Percentiles rank a stretch among this genome's conserved stretches.
Conservation (phyloP, 208 protist species). For the Trypanosoma conorhini region DNA sequence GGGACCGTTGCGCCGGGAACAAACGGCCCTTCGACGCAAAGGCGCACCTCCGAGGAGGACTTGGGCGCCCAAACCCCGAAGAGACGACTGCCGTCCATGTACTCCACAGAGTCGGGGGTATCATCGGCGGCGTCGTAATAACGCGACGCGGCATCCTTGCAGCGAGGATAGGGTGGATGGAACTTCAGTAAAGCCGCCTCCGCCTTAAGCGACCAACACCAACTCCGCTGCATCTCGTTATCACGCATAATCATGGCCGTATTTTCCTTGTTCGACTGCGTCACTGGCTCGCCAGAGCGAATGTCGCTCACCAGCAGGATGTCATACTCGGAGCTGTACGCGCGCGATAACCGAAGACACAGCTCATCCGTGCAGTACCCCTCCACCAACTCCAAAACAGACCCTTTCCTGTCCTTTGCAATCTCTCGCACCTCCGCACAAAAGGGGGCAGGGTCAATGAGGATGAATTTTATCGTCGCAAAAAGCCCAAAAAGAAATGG, state of each 20-base stretch:
- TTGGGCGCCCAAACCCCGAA: slow-evolving; percentile 94
- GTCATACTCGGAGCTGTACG: slow-evolving; percentile 55
- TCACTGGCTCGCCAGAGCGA: slow-evolving; percentile 63
- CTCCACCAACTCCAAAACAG: slow-evolving; percentile 76
- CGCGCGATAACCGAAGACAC: slow-evolving; percentile 61
- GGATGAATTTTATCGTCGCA: slow-evolving; percentile 71
- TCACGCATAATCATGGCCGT: slow-evolving; percentile 84
- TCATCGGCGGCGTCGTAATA: slow-evolving; percentile 50
- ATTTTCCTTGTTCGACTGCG: slow-evolving; percentile 64
- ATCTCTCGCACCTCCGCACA: slow-evolving; percentile 45
- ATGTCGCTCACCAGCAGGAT: slow-evolving; percentile 94
- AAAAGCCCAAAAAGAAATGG: slow-evolving; percentile 86
- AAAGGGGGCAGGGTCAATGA: slow-evolving; percentile 95
- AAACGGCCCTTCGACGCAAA: slow-evolving; percentile 79
- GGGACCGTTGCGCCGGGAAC: slow-evolving; percentile 18
- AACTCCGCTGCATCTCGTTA: slow-evolving; percentile 86
- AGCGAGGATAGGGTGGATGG: slow-evolving; percentile 90
- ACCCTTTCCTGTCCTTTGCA: slow-evolving; percentile 30
- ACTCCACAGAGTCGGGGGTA: slow-evolving; percentile 67
- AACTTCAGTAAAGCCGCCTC: slow-evolving; percentile 94
- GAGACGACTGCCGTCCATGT: slow-evolving; percentile 78
- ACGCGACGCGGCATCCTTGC: slow-evolving; percentile 31
- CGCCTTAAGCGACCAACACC: slow-evolving; percentile 84
- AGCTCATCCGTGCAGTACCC: slow-evolving; percentile 91
- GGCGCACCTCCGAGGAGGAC: slow-evolving; percentile 94